A percentile compares a stretch with the other conserved stretches of the same genome.
Evolutionary conservation across 2,329 filamentous ascomycete genomes (phyloP).

Genomic region (Scedosporium aurantiacum): DNA sequence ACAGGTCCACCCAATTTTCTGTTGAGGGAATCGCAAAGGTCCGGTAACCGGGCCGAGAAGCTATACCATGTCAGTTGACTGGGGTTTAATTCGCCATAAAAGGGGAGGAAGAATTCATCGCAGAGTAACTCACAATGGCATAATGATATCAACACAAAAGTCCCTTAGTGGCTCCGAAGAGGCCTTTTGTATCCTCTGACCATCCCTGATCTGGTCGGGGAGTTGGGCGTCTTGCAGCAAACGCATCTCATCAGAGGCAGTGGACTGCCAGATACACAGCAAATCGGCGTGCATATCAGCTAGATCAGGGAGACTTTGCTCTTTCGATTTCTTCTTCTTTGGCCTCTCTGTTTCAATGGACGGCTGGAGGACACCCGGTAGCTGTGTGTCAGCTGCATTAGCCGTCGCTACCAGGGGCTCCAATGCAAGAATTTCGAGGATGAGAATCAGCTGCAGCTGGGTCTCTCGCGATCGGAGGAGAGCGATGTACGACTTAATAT

Average conservation of each 20-base stretch:
- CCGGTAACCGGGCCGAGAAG: constrained; percentile 65
- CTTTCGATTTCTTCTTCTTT: constrained; percentile 42
- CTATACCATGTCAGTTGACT: constrained; percentile 31
- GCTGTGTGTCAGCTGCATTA: constrained; percentile 26
- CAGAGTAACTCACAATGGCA: constrained; percentile 54
- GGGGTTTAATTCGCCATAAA: not conserved
- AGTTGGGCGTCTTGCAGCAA: constrained; percentile 38
- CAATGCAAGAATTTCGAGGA: constrained; percentile 65
- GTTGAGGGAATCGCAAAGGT: constrained; percentile 58
- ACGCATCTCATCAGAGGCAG: constrained; percentile 48
- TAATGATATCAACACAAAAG: constrained; percentile 71
- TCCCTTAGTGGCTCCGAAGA: constrained; percentile 56
- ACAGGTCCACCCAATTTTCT: constrained; percentile 66
- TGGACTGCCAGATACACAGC: constrained; percentile 75
- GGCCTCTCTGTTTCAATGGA: constrained; percentile 8
- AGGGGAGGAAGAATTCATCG: too few species aligned
- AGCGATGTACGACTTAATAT: constrained; percentile 51
- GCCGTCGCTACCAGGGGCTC: constrained; percentile 39
- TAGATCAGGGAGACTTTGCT: constrained; percentile 52
- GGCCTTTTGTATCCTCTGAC: constrained; percentile 26
- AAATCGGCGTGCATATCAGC: constrained; percentile 67
- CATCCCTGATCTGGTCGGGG: constrained; percentile 18
- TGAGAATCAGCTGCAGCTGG: constrained; percentile 68
- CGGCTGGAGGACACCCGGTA: constrained; percentile 13
- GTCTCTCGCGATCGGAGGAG: constrained; percentile 64